Evolutionary conservation across 2,329 filamentous ascomycete genomes (phyloP).

Genomic region (Venturia carpophila): DNA sequence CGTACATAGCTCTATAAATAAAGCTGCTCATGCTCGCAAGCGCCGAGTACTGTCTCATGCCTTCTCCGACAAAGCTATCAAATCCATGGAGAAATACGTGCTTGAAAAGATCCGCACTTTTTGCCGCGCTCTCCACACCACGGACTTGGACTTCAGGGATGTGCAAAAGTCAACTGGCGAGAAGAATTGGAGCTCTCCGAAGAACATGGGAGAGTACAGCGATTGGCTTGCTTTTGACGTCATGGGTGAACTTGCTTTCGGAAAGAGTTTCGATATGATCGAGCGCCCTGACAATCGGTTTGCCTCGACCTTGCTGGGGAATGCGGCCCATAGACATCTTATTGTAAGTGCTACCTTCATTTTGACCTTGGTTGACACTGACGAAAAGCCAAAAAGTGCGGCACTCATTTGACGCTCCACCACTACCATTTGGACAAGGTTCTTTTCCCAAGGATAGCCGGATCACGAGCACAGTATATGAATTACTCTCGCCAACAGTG

Average conservation of each 20-base stretch:
- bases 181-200: constrained; percentile 35
- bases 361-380: constrained; percentile 18
- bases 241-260: constrained; percentile 43
- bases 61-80: constrained; percentile 40
- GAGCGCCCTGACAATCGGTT: constrained; percentile 34
- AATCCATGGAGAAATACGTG: constrained; percentile 40
- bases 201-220: constrained; percentile 39
- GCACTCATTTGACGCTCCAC: constrained; percentile 38
- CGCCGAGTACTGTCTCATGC: constrained; percentile 40
- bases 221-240: constrained; percentile 44
- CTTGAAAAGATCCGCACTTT: constrained; percentile 36
- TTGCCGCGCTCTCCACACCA: constrained; percentile 28
- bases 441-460: constrained; percentile 38
- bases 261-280: constrained; percentile 39
- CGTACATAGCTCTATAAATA: constrained; percentile 40
- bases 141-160: constrained; percentile 4
- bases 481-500: constrained; percentile 37
- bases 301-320: constrained; percentile 36
- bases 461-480: constrained; percentile 36
- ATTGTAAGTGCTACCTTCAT: constrained; percentile 28
- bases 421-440: constrained; percentile 37
- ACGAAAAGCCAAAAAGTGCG: constrained; percentile 27
- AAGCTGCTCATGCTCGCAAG: constrained; percentile 40
- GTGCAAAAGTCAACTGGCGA: not conserved
- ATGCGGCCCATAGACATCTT: constrained; percentile 39